Base-by-base conservation (phyloP, 1,284 basidiomycete species). In the Hymenochaete sp. region DNA sequence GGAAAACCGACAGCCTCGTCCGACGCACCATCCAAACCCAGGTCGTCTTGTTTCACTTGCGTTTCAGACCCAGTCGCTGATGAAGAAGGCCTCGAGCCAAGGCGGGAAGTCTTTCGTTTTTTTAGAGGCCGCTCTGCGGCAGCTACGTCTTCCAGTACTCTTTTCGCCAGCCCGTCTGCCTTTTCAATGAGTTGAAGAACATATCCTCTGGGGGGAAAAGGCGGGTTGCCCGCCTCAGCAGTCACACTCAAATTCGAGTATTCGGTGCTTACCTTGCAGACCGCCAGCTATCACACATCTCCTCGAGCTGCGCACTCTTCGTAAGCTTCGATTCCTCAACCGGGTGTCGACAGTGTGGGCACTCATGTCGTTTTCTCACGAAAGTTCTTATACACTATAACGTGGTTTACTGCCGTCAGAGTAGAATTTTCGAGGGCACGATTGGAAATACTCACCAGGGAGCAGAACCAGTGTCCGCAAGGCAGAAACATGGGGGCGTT, bases 401-500 rank as follows among this genome's bases (percentile, higher is more conserved):
- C 14, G 6, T 35, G 21, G 28, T 31, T 9, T 31, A 16, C n/a
- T n/a, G n/a, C n/a, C 14, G 21, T n/a, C 14, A 35, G 32, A 28
- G 26, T 25, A 22, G 45, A 53, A 16, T 53, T 43, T 24, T 25
- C 28, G 10, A 24, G 22, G 11, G 18, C 25, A 26, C 24, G 22
- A 13, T 26, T 4, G 22, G 10, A 37, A 10, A n/a, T 24, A 60
- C 79, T 54, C 55, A 87, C 85, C 55, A 75, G 57, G 14, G 83
- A 85, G 62, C 85, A 87, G 57, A 86, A 88, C 46, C 75, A 77
- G 55, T 88, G 85, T 0, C 81, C 82, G 56, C 84, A 88, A 2
- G 62, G 59, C 4, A 88, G 67, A 5, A 77, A 73, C 28, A 88
- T 75, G 6, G 84, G 84, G 0, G 70, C 83, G 42, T 76, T 73